Evolutionary conservation across 108 stramenopile species (phyloP), one percentile per base, ranked within the genome.

Genomic region (Discostella pseudostelligera): DNA sequence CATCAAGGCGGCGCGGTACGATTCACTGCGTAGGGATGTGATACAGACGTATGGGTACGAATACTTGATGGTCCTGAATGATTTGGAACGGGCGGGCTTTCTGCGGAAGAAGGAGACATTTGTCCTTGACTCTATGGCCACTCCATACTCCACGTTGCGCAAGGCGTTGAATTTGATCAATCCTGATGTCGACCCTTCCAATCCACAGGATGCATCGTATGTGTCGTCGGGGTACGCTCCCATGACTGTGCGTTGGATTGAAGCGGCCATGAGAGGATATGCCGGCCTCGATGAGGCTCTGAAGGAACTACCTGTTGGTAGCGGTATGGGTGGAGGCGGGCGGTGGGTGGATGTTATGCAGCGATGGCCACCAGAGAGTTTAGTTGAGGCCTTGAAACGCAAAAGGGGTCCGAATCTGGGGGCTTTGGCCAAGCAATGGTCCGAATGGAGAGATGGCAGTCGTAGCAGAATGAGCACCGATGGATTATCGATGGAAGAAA

Each of bases 41-140:
- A 80, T 95, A 4, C 96, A 98, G 67, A 92, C 91, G 3, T 98
- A 98, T 68, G 97, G 96, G 3, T 97, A 90, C 58, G 89, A 96
- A 63, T 90, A 78, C 61, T 24, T 97, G 22, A 62, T 85, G 35
- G 69, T 90, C 2, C 72, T 98, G 46, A 74, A 82, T 42, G 84
- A 95, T 55, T 71, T 98, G 43, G 97, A 98, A 72, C 78, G 79
- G 40, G 74, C 82, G 22, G 95, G 94, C 5, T 73, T 93, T 68
- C 70, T 98, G 8, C 83, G 85, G 40, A 86, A 88, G 49, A 84
- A 82, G 59, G 96, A 97, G 40, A 83, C 78, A 4, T 58, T 88
- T 6, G 87, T 66, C 56, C 76, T 85, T 69, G 85, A 87, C 71
- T 86, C 86, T 32, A 79, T 69, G 61, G 59, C 82, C 24, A 78